These are phyloP conservation scores for Megacollybia marginata DNA, from an alignment of 768 basidiomycete genomes.

Conservation along the genomic window DNA sequence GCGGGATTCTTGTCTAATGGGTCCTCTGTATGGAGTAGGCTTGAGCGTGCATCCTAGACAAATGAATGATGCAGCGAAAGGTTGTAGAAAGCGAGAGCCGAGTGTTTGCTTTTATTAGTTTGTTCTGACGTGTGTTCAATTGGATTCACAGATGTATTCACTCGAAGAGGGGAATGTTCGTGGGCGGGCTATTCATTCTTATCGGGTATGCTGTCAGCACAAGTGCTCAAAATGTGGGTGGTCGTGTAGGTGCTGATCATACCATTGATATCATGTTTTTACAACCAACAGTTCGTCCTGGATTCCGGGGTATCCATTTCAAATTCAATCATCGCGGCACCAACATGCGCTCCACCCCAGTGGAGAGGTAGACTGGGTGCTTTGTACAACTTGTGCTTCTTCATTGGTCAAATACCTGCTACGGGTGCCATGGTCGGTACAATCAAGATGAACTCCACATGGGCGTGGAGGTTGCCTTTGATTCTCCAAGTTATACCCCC, in stretches of 20 bases:
- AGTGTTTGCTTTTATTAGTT: no score
- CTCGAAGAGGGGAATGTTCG: conserved; percentile 10
- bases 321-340: conserved; percentile 40
- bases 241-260: conserved; percentile 9
- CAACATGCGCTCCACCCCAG: conserved; percentile 28
- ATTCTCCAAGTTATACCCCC: conserved; percentile 35
- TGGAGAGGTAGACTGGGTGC: conserved; percentile 33
- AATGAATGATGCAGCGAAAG: no score
- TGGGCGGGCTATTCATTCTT: conserved; percentile 13
- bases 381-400: conserved; percentile 33
- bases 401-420: conserved; percentile 18
- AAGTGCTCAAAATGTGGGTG: conserved; percentile 8
- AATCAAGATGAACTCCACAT: conserved; percentile 36
- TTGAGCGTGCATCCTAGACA: no score
- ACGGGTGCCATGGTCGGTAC: conserved; percentile 23
- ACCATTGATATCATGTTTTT: neutral
- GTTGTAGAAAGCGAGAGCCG: no score
- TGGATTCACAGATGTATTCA: conserved; percentile 13
- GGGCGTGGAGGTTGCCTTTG: conserved; percentile 60
- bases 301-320: conserved; percentile 41
- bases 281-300: conserved; percentile 28
- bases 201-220: conserved; percentile 10
- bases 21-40: no score
- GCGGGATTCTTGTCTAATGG: no score
- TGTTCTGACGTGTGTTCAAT: no score